Evolutionary conservation across 1,139 yeast genomes (phyloP).

Genomic region (Sugiyamaella xylanicola): DNA sequence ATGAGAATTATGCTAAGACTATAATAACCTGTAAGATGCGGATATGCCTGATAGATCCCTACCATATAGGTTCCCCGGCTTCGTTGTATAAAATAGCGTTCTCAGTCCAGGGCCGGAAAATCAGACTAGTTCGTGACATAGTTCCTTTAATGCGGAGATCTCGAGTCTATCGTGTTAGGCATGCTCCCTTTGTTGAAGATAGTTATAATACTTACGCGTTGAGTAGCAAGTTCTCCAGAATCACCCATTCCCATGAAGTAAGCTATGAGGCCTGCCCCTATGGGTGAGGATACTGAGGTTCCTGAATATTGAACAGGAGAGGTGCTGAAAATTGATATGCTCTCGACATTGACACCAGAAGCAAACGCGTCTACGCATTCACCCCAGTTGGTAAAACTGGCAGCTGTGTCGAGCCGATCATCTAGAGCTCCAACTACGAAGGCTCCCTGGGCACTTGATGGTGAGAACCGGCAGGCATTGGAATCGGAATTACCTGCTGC

Average conservation of each 20-base stretch:
- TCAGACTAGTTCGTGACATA: slow-evolving; percentile 39
- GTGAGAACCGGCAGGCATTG: slow-evolving; percentile 78
- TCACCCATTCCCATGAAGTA: slow-evolving; percentile 64
- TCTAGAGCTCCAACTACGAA: slow-evolving; percentile 88
- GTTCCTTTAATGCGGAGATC: slow-evolving; percentile 31
- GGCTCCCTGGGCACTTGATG: slow-evolving; percentile 71
- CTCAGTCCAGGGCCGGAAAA: slow-evolving; percentile 43
- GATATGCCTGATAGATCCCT: background rate
- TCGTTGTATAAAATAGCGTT: slow-evolving; percentile 47
- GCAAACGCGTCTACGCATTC: slow-evolving; percentile 83
- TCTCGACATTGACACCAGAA: slow-evolving; percentile 70
- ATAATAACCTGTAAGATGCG: background rate
- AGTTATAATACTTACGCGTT: slow-evolving; percentile 36
- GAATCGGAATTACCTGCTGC: slow-evolving; percentile 86
- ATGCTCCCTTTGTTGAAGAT: too few relatives aligned
- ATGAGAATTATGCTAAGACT: background rate
- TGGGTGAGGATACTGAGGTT: slow-evolving; percentile 87
- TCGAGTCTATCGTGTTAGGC: slow-evolving; percentile 22
- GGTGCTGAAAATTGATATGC: slow-evolving; percentile 37
- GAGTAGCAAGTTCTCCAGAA: slow-evolving; percentile 47
- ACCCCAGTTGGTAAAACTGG: slow-evolving; percentile 86
- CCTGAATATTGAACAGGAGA: slow-evolving; percentile 61
- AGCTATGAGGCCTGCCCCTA: slow-evolving; percentile 74
- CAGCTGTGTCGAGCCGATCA: slow-evolving; percentile 65
- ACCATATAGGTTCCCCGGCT: slow-evolving; percentile 46